Evolutionary conservation across 495 filamentous ascomycete species (phyloP).

Genomic region (Talaromyces borbonicus): DNA sequence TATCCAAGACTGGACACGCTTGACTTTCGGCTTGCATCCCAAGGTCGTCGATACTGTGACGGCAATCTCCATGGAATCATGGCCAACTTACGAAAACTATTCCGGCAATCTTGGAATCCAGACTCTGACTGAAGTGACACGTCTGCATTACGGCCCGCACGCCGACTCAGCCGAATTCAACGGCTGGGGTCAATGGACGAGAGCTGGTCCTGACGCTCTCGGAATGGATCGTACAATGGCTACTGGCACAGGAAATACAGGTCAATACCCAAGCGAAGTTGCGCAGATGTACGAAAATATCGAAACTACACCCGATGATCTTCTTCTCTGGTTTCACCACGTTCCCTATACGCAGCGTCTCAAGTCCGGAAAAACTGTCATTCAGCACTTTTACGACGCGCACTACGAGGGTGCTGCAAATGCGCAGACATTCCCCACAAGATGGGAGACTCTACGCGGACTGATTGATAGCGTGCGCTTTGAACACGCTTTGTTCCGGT

Average conservation of each 20-base stretch:
- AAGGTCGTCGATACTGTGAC: conserved; percentile 48
- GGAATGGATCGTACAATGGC: conserved; percentile 64
- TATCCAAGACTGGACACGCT: conserved; percentile 53
- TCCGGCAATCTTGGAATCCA: conserved; percentile 62
- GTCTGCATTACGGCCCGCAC: conserved; percentile 57
- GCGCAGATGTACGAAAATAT: conserved; percentile 47
- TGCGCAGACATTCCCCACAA: conserved; percentile 44
- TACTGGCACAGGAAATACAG: conserved; percentile 55
- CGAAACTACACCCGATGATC: conserved; percentile 56
- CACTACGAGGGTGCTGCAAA: conserved; percentile 53
- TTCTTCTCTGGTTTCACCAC: conserved; percentile 70
- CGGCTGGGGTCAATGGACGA: conserved; percentile 65
- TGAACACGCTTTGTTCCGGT: conserved; percentile 44
- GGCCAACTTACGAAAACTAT: conserved; percentile 64
- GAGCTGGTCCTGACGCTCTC: conserved; percentile 46
- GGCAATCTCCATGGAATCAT: conserved; percentile 56
- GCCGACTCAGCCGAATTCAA: conserved; percentile 58
- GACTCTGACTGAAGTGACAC: conserved; percentile 55
- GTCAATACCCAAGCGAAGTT: conserved; percentile 56
- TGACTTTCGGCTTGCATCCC: conserved; percentile 50
- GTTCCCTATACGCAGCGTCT: conserved; percentile 57
- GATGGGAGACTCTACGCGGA: conserved; percentile 45
- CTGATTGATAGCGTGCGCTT: conserved; percentile 53
- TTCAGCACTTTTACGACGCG: conserved; percentile 68
- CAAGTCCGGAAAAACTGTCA: conserved; percentile 57